These are phyloP conservation scores for Leccinum subtestaceum DNA, from an alignment of 768 basidiomycete species.

Conservation along the genomic window DNA sequence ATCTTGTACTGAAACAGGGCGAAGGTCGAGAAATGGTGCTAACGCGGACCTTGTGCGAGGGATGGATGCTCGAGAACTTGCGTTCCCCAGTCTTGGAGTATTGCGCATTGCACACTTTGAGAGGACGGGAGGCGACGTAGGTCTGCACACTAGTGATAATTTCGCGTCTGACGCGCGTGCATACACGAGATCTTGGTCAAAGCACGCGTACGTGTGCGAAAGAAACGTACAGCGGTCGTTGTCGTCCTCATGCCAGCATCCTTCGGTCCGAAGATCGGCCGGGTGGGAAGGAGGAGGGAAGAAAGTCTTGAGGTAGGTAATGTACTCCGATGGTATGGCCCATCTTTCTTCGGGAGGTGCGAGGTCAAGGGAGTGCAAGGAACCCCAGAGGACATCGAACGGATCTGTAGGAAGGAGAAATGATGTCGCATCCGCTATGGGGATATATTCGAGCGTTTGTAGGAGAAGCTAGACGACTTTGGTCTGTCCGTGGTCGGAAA, in stretches of 20 bases:
- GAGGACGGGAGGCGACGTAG: slow-evolving; percentile 41
- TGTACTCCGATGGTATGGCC: slow-evolving; percentile 27
- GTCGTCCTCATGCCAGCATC: slow-evolving; percentile 32
- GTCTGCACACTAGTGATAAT: slow-evolving; percentile 30
- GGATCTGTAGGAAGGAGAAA: slow-evolving; percentile 56
- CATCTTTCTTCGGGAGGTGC: slow-evolving; percentile 45
- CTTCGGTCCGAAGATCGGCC: slow-evolving; percentile 36
- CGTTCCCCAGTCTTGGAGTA: slow-evolving; percentile 42
- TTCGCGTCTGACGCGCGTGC: slow-evolving; percentile 23
- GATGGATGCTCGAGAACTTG: slow-evolving; percentile 24
- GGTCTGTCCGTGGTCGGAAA: neutral
- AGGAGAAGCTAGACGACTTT: slow-evolving; percentile 38
- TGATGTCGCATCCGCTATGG: slow-evolving; percentile 49
- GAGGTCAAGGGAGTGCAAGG: slow-evolving; percentile 33
- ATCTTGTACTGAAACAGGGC: slow-evolving; percentile 28
- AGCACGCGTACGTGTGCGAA: slow-evolving; percentile 17
- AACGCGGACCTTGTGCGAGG: slow-evolving; percentile 25
- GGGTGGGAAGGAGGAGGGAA: slow-evolving; percentile 11
- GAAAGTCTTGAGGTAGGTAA: slow-evolving; percentile 19
- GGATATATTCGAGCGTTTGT: slow-evolving; percentile 40
- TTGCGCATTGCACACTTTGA: slow-evolving; percentile 45
- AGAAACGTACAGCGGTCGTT: slow-evolving; percentile 33
- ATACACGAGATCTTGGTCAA: neutral
- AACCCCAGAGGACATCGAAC: slow-evolving; percentile 41
- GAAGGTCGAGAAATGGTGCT: slow-evolving; percentile 21